Base-by-base conservation (phyloP, 2,329 filamentous ascomycete genomes). In the Aspergillus transmontanensis region DNA sequence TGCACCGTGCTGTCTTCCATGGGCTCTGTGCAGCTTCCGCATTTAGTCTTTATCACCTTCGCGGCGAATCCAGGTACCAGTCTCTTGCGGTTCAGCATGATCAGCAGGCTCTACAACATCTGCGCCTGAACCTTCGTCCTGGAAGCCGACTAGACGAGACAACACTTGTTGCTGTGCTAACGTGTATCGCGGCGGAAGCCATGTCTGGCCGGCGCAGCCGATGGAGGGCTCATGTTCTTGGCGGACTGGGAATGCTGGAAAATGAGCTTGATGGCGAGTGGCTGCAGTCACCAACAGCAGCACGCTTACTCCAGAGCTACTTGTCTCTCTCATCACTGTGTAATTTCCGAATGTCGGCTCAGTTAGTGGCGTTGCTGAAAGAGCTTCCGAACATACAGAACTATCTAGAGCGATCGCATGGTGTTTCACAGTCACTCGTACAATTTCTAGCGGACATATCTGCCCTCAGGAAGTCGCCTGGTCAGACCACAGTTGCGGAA, bases 1-100 rank as follows among this genome's bases (percentile, higher is more conserved):
- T 73, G 16, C 64, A 73, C 36, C 68, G 69, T n/a, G 71, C 73
- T 0, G 70, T 75, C 9, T 73, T 74, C 56, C 73, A 75, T 36
- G 73, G 71, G 10, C 65, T 75, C 10, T 75, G 68, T 58, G 58
- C 68, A 45, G 69, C 67, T 19, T 67, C 68, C 21, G 68, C 69
- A 46, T 69, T 68, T 28, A 73, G 65, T 53, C 66, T 73, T 6
- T 69, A 63, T 30, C 71, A 73, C 28, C 68, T 75, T 19, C 68
- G 71, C 28, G 64, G 68, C 2, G 68, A 75, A 57, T 16, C 57
- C 6, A 64, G 60, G 32, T 69, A 69, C 51, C 70, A 73, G 19
- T 72, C 73, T 3, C 57, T 73, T 7, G 73, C 73, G 4, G 67
- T 71, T 61, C 66, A 68, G 32, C 73, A 74, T 57, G 73, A 74